Base-by-base conservation (phyloP, 2,329 filamentous ascomycete genomes). In the Corynespora cassiicola region DNA sequence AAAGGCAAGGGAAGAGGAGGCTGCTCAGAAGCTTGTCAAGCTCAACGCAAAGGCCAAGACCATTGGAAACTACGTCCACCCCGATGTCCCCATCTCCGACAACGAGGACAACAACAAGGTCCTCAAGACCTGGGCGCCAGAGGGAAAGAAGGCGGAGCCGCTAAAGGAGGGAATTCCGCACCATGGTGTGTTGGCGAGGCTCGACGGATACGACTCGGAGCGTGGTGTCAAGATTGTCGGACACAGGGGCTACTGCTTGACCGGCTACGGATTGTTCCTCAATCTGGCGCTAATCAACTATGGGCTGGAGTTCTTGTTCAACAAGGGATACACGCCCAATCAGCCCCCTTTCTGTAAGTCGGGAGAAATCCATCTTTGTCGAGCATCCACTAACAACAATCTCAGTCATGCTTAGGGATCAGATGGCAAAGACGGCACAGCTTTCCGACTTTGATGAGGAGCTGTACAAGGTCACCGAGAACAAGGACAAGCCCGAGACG, bases 401-500 rank as follows among this genome's bases (percentile, higher is more conserved):
- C 22, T 24, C 22, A 24, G 95, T 99, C 77, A 96, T 97, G 88
- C 81, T 92, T 4, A 88, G 88, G 70, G 88, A 95, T 33, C 86
- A 90, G 68, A 99, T 99, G 94, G 91, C 88, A 45, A 97, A 97
- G 78, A 99, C 94, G 0, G 94, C 94, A 2, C 94, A 99, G 73
- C 83, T 99, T 17, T 90, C 94, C 55, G 88, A 96, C 62, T 99
- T 99, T 62, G 94, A 99, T 63, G 94, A 97, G 69, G 92, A 97
- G 71, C 77, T 99, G 34, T 99, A 99, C 80, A 97, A 97, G 75
- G 92, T 99, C 38, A 79, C 79, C 16, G 84, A 92, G 53, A 87
- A 87, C 66, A 88, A 89, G 42, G 90, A 95, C 57, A 84, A 89
- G 50, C 70, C 70, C 23, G 82, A 89, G 58, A 89, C 87, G 33